Percentiles rank a stretch among this genome's conserved stretches.
These are phyloP conservation scores for Salix dunnii DNA, from an alignment of 345 rosid species.

Conservation along the genomic window DNA sequence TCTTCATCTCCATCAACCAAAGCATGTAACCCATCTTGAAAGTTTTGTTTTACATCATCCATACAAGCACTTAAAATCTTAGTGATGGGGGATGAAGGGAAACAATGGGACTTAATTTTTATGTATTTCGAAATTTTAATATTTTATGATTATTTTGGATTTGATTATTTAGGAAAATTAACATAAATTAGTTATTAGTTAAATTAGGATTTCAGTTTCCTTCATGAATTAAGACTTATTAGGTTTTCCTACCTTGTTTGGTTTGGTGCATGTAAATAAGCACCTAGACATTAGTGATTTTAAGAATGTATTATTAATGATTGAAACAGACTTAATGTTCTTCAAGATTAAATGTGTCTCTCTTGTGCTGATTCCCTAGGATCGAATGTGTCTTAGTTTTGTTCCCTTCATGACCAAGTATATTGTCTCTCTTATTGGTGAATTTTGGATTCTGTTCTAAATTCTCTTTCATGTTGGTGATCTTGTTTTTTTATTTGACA, in stretches of 20 bases:
- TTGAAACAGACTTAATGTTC: too few species aligned
- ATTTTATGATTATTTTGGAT: too few species aligned
- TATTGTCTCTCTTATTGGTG: too few species aligned
- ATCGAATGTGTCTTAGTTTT: background rate
- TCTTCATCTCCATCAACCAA: background rate
- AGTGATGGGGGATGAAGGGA: background rate
- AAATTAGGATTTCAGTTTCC: background rate
- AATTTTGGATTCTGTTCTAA: too few species aligned
- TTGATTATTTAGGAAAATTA: background rate
- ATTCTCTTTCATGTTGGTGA: too few species aligned
- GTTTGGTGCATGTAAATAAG: background rate
- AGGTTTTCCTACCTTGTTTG: background rate
- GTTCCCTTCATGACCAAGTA: too few species aligned
- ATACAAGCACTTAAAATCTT: background rate
- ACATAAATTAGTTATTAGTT: too few species aligned
- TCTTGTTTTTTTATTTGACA: too few species aligned
- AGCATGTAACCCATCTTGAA: background rate
- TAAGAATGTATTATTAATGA: too few species aligned
- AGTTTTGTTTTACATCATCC: background rate
- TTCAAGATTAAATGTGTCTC: background rate
- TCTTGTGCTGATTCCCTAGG: background rate
- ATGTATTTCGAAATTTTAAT: background rate
- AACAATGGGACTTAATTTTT: background rate
- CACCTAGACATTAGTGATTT: too few species aligned
- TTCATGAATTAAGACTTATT: background rate